phyloP scores from a whole-genome alignment of 768 basidiomycete genomes.

The Tricholoma sp. region DNA sequence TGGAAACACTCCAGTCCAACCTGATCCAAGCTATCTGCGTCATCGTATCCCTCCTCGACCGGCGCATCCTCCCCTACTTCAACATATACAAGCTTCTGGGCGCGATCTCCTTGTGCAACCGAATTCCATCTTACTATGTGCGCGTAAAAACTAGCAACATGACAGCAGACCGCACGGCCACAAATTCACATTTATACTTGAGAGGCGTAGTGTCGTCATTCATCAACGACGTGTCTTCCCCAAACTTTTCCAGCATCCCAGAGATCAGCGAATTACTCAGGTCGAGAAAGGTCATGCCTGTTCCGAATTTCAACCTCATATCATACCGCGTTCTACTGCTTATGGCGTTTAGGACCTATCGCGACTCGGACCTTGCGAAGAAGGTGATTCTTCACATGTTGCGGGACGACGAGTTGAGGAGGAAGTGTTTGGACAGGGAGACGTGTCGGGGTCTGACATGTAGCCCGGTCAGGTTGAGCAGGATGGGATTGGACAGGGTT shows the following conservation, averaged over 20 bases:
- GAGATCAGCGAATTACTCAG: not conserved
- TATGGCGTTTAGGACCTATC: not conserved
- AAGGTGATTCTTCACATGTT: not conserved
- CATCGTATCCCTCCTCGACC: not conserved
- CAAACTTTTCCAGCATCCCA: not conserved
- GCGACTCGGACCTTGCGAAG: not conserved
- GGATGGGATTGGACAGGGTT: not conserved
- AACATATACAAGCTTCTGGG: not conserved
- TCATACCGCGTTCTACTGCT: not conserved
- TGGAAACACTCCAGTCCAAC: not conserved
- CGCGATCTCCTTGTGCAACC: not conserved
- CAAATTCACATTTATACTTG: not conserved
- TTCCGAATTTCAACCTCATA: not conserved
- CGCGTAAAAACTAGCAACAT: not conserved
- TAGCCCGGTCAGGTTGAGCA: not conserved
- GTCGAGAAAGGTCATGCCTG: not conserved
- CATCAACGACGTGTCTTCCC: not conserved
- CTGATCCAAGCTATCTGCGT: not conserved
- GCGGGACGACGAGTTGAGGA: not conserved
- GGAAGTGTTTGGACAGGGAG: not conserved
- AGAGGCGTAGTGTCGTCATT: not conserved
- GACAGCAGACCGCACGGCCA: not conserved
- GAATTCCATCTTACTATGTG: not conserved
- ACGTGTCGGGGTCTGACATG: not conserved
- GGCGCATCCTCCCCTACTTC: not conserved